Percentiles rank a stretch among this genome's conserved stretches.
Evolutionary conservation across 371 early-diverging fungal genomes (phyloP).

Genomic region (Mortierella sp.): DNA sequence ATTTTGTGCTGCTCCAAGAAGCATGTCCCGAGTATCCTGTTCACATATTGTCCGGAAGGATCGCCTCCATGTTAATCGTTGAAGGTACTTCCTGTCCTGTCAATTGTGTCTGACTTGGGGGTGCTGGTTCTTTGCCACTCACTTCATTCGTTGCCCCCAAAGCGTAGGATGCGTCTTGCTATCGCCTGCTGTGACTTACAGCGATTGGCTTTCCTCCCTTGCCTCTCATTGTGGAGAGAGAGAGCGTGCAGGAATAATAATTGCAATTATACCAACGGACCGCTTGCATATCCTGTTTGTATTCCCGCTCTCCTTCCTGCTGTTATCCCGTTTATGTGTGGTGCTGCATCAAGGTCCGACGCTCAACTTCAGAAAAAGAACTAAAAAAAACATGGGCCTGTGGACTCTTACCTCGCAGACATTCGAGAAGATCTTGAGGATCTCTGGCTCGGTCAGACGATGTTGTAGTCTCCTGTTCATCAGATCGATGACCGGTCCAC

Average conservation of each 20-base stretch:
- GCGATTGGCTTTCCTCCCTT: neutral
- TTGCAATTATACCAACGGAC: constrained; percentile 2
- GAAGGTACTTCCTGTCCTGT: no score
- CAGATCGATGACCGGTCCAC: constrained; percentile 89
- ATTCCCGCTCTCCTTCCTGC: neutral
- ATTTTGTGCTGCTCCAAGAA: neutral
- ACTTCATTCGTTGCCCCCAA: no score
- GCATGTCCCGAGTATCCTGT: neutral
- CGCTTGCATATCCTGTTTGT: neutral
- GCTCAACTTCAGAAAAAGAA: neutral
- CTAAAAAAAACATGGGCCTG: neutral
- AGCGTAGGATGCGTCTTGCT: no score
- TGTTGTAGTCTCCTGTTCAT: constrained; percentile 85
- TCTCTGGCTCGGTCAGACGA: constrained; percentile 84
- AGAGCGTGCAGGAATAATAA: neutral
- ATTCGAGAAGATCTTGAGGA: constrained; percentile 89
- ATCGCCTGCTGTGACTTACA: neutral
- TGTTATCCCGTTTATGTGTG: neutral
- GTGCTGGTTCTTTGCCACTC: no score
- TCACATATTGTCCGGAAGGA: neutral
- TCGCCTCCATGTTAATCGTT: no score
- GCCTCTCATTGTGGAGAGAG: neutral
- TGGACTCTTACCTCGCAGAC: constrained; percentile 69
- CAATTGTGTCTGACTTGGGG: no score
- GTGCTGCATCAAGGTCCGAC: neutral